phyloP scores from a whole-genome alignment of 257 asterid genomes.

The Solanum habrochaites region DNA sequence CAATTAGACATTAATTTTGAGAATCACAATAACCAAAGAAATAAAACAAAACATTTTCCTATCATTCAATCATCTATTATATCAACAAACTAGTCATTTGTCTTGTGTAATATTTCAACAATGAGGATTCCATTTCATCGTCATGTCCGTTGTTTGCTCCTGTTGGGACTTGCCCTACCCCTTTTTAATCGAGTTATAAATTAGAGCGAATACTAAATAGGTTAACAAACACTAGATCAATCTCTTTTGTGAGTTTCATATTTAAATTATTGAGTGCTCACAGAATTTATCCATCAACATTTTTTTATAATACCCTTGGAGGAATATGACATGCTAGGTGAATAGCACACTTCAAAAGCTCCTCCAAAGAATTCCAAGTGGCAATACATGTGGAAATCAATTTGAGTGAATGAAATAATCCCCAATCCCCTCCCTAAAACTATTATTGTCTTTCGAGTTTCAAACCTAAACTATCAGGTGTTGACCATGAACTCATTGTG shows the following conservation, averaged over 20 bases:
- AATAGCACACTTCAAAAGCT: neutral
- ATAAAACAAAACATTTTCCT: neutral
- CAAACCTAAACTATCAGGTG: neutral
- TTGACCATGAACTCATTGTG: neutral
- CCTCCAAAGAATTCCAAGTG: neutral
- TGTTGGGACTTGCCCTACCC: neutral
- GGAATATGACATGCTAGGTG: neutral
- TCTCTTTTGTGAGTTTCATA: neutral
- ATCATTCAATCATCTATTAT: neutral
- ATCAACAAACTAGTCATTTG: neutral
- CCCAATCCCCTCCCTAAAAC: neutral
- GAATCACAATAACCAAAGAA: neutral
- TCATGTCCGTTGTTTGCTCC: no score
- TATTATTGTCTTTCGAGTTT: neutral
- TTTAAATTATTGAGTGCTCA: neutral
- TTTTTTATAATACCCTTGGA: neutral
- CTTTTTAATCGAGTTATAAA: neutral
- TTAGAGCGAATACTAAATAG: neutral
- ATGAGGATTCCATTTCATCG: no score
- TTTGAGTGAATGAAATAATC: neutral
- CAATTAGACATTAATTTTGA: neutral
- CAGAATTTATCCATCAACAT: neutral
- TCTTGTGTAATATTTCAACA: neutral
- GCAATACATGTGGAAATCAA: neutral
- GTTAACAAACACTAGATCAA: neutral